phyloP scores from a whole-genome alignment of 306 rosid species.

The Mimosa bimucronata region DNA sequence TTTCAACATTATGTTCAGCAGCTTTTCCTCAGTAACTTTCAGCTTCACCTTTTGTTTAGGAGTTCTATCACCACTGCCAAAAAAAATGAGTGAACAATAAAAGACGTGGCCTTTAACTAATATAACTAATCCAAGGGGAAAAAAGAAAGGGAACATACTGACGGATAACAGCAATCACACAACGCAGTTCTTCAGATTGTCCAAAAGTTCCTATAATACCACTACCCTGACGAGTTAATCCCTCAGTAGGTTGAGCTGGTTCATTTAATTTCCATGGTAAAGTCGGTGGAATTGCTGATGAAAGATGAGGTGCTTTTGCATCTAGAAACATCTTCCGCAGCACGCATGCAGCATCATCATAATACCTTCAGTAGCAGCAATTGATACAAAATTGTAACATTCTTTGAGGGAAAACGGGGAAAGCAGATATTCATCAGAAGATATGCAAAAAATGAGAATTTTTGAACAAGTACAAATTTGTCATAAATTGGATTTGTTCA shows the following conservation, averaged over 20 bases:
- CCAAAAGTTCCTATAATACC: slow-evolving; percentile 87
- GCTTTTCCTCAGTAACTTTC: slow-evolving; percentile 93
- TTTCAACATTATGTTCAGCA: slow-evolving; percentile 83
- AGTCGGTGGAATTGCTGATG: slow-evolving; percentile 86
- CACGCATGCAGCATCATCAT: slow-evolving; percentile 96
- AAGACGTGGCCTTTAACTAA: slow-evolving; percentile 28
- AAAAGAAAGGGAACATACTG: slow-evolving; percentile 65
- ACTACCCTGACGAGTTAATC: slow-evolving; percentile 95
- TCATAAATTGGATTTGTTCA: not conserved
- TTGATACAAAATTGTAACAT: slow-evolving; percentile 25
- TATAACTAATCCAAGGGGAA: not conserved
- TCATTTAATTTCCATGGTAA: slow-evolving; percentile 93
- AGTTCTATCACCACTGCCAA: slow-evolving; percentile 97
- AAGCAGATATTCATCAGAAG: slow-evolving; percentile 9
- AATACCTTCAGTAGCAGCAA: slow-evolving; percentile 64
- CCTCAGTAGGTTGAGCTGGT: slow-evolving; percentile 67
- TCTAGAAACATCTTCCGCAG: slow-evolving; percentile 92
- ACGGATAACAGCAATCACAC: slow-evolving; percentile 89
- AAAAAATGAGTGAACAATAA: slow-evolving; percentile 40
- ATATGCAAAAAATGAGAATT: not conserved
- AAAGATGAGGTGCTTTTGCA: slow-evolving; percentile 97
- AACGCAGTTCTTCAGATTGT: slow-evolving; percentile 91
- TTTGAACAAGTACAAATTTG: not conserved
- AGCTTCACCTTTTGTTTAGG: slow-evolving; percentile 98
- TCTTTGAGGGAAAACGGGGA: slow-evolving; percentile 26